Percentiles rank a stretch among this genome's conserved stretches.
Evolutionary conservation across 441 rosid species (phyloP).

Genomic region (Pelargonium citronellum): DNA sequence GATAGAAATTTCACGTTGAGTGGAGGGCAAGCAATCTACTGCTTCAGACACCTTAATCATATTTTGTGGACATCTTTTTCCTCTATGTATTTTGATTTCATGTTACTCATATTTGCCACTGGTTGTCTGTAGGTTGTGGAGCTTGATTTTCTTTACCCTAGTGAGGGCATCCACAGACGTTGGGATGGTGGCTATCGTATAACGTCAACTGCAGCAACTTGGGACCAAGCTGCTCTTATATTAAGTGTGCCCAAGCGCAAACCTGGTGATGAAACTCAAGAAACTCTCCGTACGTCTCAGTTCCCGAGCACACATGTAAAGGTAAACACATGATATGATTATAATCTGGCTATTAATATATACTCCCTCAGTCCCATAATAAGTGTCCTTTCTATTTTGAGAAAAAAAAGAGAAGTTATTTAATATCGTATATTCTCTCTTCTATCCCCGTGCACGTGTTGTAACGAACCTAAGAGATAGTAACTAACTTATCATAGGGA

Average conservation of each 20-base stretch:
- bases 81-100: background rate
- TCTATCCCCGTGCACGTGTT: too few relatives aligned
- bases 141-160: conserved; percentile 75
- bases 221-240: conserved; percentile 90
- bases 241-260: conserved; percentile 90
- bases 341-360: background rate
- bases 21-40: background rate
- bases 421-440: too few relatives aligned
- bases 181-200: conserved; percentile 93
- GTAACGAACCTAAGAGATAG: too few relatives aligned
- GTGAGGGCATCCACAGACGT: conserved; percentile 95
- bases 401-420: too few relatives aligned
- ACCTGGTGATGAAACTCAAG: conserved; percentile 89
- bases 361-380: background rate
- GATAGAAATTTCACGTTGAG: too few relatives aligned
- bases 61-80: background rate
- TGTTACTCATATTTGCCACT: conserved; percentile 8
- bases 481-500: too few relatives aligned
- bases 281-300: conserved; percentile 90
- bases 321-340: conserved; percentile 35
- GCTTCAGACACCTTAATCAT: background rate
- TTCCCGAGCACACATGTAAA: conserved; percentile 96
- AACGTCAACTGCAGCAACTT: conserved; percentile 90
- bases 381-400: too few relatives aligned
- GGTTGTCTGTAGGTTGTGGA: conserved; percentile 68